A percentile compares a stretch with the other conserved stretches of the same genome.
phyloP scores from a whole-genome alignment of 192 early-diverging fungal species.

The Coemansia sp. region DNA sequence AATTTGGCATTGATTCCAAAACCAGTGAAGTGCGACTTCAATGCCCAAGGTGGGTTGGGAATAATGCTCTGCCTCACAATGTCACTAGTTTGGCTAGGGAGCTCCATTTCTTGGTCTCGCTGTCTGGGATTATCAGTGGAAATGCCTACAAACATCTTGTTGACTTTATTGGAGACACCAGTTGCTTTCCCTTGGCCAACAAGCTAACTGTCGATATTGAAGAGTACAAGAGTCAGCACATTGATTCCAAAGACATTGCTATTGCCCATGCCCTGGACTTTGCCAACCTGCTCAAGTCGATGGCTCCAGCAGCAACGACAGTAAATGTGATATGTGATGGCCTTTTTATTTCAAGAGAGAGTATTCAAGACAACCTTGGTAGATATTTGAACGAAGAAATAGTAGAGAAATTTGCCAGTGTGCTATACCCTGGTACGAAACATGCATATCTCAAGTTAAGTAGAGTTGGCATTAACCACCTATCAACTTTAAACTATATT shows the following conservation, averaged over 20 bases:
- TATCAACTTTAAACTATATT: neutral
- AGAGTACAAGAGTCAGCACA: neutral
- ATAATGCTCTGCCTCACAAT: neutral
- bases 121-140: neutral
- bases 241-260: neutral
- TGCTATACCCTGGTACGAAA: neutral
- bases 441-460: neutral
- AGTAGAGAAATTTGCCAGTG: neutral
- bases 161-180: neutral
- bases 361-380: neutral
- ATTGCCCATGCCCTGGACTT: neutral
- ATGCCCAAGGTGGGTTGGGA: neutral
- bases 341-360: neutral
- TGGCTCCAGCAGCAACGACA: neutral
- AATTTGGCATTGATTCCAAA: neutral
- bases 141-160: neutral
- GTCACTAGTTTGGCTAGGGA: neutral
- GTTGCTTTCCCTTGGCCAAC: neutral
- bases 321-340: neutral
- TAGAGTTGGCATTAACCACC: neutral
- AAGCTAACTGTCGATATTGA: neutral
- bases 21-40: neutral
- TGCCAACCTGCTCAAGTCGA: neutral
- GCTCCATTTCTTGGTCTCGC: neutral
- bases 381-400: neutral